Evolutionary conservation across 148 eudicot species (phyloP), one percentile per base, ranked within the genome.

Genomic region (Polygonum aviculare): DNA sequence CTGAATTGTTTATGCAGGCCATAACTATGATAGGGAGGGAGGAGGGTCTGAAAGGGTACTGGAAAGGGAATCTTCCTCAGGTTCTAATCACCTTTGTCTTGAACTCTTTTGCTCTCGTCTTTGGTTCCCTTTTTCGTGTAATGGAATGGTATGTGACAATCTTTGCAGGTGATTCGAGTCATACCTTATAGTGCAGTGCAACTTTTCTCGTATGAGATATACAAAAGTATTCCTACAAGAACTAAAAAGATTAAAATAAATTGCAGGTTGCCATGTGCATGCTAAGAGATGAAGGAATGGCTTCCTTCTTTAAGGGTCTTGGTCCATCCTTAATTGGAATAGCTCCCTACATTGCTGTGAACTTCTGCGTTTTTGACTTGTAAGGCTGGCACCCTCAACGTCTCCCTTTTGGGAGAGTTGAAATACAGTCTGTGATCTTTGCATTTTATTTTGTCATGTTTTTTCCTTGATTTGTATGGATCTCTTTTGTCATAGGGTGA

Each of bases 21-120:
- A 52, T 90, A 9, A 77, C 90, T 71, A 48, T 89, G 82, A 85
- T 92, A 62, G 94, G 94, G 76, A 90, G 86, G 80, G 88, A 92
- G 76, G 97, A 92, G 87, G 96, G 97, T 38, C 22, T 90, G 33
- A 92, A 88, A 84, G 97, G 98, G 50, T 92, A 88, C 84, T 95
- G 97, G 98, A 95, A 92, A 89, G 98, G 97, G 73, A 90, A 95
- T 80, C 96, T 95, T 88, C 97, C 98, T 74, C 97, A 92, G 97
- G 98, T 95, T 72, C n/a, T 71, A 38, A 36, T 54, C 74, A 73
- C 79, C 76, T 36, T 71, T 59, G 54, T 73, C 6, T 41, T 19
- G 10, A 71, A 15, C 74, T 18, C 15, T 41, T 21, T 14, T 71
- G 49, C 50, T 33, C 50, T 26, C 2, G 35, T 73, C 33, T 49